phyloP scores from a whole-genome alignment of 257 asterid genomes.

The Gardenia jasminoides region DNA sequence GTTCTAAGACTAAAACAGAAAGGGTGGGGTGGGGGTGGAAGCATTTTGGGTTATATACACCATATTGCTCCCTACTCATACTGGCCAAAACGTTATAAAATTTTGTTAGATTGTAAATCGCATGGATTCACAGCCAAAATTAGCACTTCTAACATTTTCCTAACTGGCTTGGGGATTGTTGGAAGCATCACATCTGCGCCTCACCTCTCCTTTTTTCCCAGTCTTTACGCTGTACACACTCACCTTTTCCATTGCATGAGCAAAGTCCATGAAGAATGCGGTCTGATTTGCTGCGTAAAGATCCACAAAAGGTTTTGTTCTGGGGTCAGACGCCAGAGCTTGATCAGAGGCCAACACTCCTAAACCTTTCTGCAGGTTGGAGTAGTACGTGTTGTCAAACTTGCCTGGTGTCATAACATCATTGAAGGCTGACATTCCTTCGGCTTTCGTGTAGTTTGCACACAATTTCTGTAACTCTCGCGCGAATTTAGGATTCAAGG shows the following conservation, averaged over 20 bases:
- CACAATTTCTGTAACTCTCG: conserved; percentile 50
- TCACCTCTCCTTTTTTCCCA: conserved; percentile 72
- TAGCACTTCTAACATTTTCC: not conserved
- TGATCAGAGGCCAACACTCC: conserved; percentile 68
- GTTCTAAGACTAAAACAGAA: not conserved
- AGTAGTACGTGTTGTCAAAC: conserved; percentile 65
- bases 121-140: not conserved
- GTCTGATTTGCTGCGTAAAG: conserved; percentile 58
- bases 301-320: conserved; percentile 72
- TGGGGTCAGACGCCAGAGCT: conserved; percentile 45
- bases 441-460: conserved; percentile 36
- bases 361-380: conserved; percentile 52
- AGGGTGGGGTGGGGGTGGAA: too few relatives aligned
- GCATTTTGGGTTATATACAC: not conserved
- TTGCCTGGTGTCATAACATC: conserved; percentile 85
- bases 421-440: conserved; percentile 56
- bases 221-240: conserved; percentile 44
- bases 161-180: conserved; percentile 27
- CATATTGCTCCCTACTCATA: not conserved
- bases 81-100: not conserved
- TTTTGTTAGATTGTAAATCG: not conserved
- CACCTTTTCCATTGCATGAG: conserved; percentile 61
- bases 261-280: conserved; percentile 56
- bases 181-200: conserved; percentile 70
- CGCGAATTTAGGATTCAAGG: conserved; percentile 53